Evolutionary conservation across 257 asterid genomes (phyloP), one percentile per base, ranked within the genome.

Genomic region (Perilla frutescens): DNA sequence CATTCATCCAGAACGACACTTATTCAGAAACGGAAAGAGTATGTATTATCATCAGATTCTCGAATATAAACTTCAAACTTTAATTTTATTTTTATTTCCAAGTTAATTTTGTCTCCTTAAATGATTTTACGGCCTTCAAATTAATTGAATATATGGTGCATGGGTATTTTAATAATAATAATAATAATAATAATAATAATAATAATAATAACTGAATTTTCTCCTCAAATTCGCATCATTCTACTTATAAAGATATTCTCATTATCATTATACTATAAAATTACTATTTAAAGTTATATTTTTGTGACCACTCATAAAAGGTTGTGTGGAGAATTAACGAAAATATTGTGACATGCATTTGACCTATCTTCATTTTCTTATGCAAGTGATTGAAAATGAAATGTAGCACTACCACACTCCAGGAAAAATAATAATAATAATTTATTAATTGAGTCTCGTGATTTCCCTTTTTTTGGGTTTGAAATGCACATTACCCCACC

Each of bases 311-410:
- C 15, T 5, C 1, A 20, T 7, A 7, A 7, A 7, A 53, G 0
- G 11, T 15, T 53, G 0, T 37, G 11, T 7, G 58, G 32, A 12
- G 48, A 31, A 20, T 64, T 26, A 2, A 31, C 41, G 36, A 0
- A 66, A 31, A 66, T 47, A 48, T 7, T 45, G 20, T 11, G 41
- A 6, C 10, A 6, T 14, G 40, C 43, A 5, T 44, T 66, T 66
- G 59, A 32, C 29, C 29, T 8, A 3, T 3, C 14, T 4, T 13
- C 43, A n/a, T 34, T 48, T 66, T 51, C 49, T 8, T 34, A 36
- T 51, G 44, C 49, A 50, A 53, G 51, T 40, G 43, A 37, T 56
- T 70, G 75, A 70, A 57, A 56, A 43, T 7, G 57, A 70, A 70
- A 70, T 43, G 12, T 31, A 59, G n/a, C 10, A 44, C 9, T 31